Evolutionary conservation across 1,139 yeast genomes (phyloP), one percentile per base, ranked within the genome.

Genomic region (Lodderomyces metapsilosis): DNA sequence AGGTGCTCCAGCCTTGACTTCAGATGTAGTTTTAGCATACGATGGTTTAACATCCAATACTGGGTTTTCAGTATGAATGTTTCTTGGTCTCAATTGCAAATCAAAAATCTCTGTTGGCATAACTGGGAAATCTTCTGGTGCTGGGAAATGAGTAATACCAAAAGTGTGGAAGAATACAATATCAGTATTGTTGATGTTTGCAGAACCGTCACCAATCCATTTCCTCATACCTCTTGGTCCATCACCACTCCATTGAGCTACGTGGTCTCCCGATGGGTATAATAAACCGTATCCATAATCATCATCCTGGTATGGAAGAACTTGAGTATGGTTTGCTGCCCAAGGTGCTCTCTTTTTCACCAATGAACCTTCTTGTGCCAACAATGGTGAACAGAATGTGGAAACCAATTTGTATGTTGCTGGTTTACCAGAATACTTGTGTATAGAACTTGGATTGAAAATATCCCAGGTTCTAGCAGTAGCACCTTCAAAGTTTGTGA

Each of bases 121-220:
- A 52, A 86, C 79, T 46, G 94, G 92, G 82, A 84, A 86, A 65
- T 85, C 95, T 68, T 85, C 94, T 47, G 94, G 92, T 10, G 91
- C 82, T 47, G 95, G 95, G 78, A 84, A 82, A 59, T 85, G 95
- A 34, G 92, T 82, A 51, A 85, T 78, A 56, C 94, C 94, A 58
- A 85, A 85, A 28, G 91, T 84, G 62, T 84, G 92, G 80, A 82
- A 86, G 54, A 82, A 66, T 39, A 84, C 73, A 49, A 84, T 74
- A 59, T 84, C 91, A 33, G 85, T 80, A 64, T 84, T 76, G 53
- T 82, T 86, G 56, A 84, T 68, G 16, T 62, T 61, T 40, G 76
- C 88, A 8, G 66, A 46, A 44, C 88, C 88, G 52, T 82, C 83
- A 42, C 84, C 88, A 48, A 81, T 68, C 89, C 89, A 84, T 52